Evolutionary conservation across 140 eudicot genomes (phyloP).

Genomic region (Stevia rebaudiana): DNA sequence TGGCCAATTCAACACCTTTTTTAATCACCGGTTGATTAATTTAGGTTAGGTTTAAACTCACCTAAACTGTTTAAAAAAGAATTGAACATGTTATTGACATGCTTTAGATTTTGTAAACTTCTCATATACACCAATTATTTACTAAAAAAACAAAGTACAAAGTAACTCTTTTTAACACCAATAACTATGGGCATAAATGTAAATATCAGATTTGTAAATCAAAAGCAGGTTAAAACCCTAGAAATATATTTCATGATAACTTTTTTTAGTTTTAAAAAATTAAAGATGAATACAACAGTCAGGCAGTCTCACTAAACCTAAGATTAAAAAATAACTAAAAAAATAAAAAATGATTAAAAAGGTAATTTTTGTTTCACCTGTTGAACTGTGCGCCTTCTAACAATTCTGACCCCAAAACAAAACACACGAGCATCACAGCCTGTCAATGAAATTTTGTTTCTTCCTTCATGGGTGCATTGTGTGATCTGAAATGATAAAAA

Average conservation of each 20-base stretch:
- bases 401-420: slow-evolving; percentile 89
- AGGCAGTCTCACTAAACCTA: neutral
- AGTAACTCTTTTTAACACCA: neutral
- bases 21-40: neutral
- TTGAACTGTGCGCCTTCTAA: slow-evolving; percentile 64
- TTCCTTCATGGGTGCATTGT: slow-evolving; percentile 59
- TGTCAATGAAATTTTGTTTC: slow-evolving; percentile 67
- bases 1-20: neutral
- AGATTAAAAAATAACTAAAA: neutral
- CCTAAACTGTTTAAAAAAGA: neutral
- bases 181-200: neutral
- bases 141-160: neutral
- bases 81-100: neutral
- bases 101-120: neutral
- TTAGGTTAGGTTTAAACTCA: neutral
- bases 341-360: too few species aligned
- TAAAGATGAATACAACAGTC: neutral
- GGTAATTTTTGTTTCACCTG: slow-evolving; percentile 41
- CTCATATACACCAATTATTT: neutral
- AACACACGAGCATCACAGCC: slow-evolving; percentile 77
- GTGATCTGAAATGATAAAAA: slow-evolving; percentile 61
- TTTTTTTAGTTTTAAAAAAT: neutral
- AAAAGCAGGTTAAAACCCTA: slow-evolving; percentile 9
- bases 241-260: neutral
- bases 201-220: neutral